A percentile compares a stretch with the other conserved stretches of the same genome.
Conservation (phyloP, 75 land plant species). For the Pinus taeda region DNA sequence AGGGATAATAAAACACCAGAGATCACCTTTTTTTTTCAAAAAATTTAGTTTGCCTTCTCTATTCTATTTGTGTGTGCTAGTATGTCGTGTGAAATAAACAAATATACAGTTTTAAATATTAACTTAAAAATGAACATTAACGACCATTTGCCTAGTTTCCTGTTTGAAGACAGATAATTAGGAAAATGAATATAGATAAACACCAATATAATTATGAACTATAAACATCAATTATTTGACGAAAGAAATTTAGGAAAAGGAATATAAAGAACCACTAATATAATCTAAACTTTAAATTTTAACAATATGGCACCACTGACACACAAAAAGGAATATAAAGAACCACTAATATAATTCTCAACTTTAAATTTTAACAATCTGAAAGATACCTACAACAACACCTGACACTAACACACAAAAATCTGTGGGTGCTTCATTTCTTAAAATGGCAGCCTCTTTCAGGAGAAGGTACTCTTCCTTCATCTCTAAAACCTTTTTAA, state of each 20-base stretch:
- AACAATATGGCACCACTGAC: too few relatives aligned
- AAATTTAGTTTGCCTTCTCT: conserved; percentile 33
- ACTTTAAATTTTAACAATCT: too few relatives aligned
- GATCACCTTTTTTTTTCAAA: not conserved
- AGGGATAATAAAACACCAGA: not conserved
- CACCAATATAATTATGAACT: too few relatives aligned
- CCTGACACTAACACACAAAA: conserved; percentile 61
- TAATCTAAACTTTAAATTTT: too few relatives aligned
- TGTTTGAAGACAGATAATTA: not conserved
- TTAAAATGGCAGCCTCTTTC: conserved; percentile 48
- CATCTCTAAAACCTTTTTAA: conserved; percentile 57
- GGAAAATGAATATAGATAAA: too few relatives aligned
- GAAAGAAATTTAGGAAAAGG: too few relatives aligned
- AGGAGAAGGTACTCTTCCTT: conserved; percentile 63
- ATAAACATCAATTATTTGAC: too few relatives aligned
- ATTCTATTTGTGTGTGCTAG: conserved; percentile 27
- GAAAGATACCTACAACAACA: conserved; percentile 27
- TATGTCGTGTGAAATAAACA: conserved; percentile 37
- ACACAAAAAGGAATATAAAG: too few relatives aligned
- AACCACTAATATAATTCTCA: too few relatives aligned
- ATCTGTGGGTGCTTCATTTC: conserved; percentile 70
- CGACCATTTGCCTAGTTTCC: not conserved
- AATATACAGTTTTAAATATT: not conserved
- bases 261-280: too few relatives aligned
- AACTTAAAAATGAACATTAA: not conserved